phyloP scores from a whole-genome alignment of 176 grass and related monocot genomes.

The Eragrostis curvula region DNA sequence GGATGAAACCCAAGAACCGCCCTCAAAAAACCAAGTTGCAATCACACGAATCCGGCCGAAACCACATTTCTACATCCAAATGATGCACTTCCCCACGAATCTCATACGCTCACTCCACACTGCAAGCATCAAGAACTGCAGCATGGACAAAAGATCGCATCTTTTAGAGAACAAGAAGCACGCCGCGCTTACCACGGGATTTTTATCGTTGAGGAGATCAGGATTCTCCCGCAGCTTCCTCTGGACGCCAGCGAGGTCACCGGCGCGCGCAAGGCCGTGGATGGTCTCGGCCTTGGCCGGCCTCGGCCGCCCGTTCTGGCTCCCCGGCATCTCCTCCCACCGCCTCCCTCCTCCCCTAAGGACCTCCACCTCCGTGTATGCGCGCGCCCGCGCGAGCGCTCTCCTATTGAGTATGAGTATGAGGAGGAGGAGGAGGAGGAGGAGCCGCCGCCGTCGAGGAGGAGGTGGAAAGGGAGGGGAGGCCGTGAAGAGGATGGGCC shows the following conservation, averaged over 20 bases:
- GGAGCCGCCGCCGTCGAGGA: constrained; percentile 36
- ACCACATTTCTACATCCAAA: neutral
- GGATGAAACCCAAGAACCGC: constrained; percentile 2
- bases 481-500: neutral
- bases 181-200: constrained; percentile 61
- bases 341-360: neutral
- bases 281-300: constrained; percentile 60
- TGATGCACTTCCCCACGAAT: constrained; percentile 30
- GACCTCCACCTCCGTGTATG: neutral
- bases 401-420: neutral
- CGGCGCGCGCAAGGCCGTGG: constrained; percentile 69
- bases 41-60: neutral
- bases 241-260: constrained; percentile 78
- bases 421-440: neutral
- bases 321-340: constrained; percentile 63
- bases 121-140: constrained; percentile 25
- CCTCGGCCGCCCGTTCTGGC: constrained; percentile 67
- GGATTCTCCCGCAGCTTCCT: constrained; percentile 74
- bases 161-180: neutral
- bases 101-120: constrained; percentile 24
- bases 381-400: constrained; percentile 10
- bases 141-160: constrained; percentile 46
- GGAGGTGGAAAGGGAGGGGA: constrained; percentile 8
- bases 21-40: neutral
- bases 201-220: constrained; percentile 78